Conservation (phyloP, 768 basidiomycete species). For the Pulveroboletus sp. region DNA sequence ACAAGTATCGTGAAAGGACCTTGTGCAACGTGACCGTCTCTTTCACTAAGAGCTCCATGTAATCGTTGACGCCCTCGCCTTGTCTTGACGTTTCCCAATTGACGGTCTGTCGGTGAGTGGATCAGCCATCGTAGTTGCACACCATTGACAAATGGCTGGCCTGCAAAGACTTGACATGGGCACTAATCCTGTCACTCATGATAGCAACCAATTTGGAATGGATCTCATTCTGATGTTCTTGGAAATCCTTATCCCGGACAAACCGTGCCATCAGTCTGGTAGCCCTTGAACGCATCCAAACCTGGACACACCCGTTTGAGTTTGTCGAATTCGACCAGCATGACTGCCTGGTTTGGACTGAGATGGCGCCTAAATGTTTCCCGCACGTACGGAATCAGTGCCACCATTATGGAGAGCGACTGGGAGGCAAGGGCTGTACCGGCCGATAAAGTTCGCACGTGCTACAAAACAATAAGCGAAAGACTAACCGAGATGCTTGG, state of each 20-base stretch:
- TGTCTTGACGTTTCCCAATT: constrained; percentile 70
- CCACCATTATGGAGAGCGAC: constrained; percentile 89
- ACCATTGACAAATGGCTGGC: constrained; percentile 36
- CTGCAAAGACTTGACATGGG: constrained; percentile 81
- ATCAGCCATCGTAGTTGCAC: constrained; percentile 3
- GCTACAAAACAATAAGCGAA: constrained; percentile 16
- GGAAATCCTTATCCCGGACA: constrained; percentile 67
- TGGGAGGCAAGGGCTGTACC: constrained; percentile 87
- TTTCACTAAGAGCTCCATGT: constrained; percentile 90
- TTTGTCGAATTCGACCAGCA: constrained; percentile 97
- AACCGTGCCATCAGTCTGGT: constrained; percentile 4
- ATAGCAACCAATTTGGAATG: constrained; percentile 96
- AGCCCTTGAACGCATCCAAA: constrained; percentile 1
- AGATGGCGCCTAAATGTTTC: constrained; percentile 94
- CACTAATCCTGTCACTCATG: constrained; percentile 90
- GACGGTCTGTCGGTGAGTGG: constrained; percentile 47
- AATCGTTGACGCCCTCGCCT: constrained; percentile 69
- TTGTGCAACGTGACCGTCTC: constrained; percentile 96
- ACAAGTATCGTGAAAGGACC: constrained; percentile 87
- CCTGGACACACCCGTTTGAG: constrained; percentile 77
- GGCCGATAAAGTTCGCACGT: constrained; percentile 16
- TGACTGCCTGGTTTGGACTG: constrained; percentile 90
- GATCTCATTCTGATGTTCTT: constrained; percentile 99
- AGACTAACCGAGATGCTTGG: constrained; percentile 84
- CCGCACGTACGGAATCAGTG: constrained; percentile 92